Base-by-base conservation (phyloP, 306 rosid genomes). In the Vigna trinervia region DNA sequence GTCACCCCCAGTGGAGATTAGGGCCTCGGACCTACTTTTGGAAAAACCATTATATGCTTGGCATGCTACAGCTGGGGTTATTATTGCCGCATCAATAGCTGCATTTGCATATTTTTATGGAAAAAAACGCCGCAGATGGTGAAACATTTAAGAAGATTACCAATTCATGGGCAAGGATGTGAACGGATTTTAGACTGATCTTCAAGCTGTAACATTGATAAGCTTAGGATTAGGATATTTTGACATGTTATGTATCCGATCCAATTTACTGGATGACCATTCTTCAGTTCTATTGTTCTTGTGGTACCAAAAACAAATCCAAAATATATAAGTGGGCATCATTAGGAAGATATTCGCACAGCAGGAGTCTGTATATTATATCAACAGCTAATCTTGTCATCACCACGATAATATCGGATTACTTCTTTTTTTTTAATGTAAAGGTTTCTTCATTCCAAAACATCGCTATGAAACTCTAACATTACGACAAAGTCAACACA, bases 81-180 rank as follows among this genome's bases (percentile, higher is more conserved):
- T 89, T 82, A 26, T 92, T 78, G 98, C 99, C 14, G 92, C 91
- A 62, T 89, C 99, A 6, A 68, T 95, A 75, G 97, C 99, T 22
- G 96, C 96, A 22, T 81, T 89, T 78, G 94, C 97, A 2, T 92
- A 85, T 76, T 89, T 91, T 86, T 92, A 95, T n/a, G 98, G 96
- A 12, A 88, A 88, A 84, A 86, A 88, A 86, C 99, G 96, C 28
- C 81, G 94, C 52, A 84, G 96, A 80, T 95, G 94, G 99, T 95
- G 89, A 95, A 75, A 69, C 46, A n/a, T 59, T 26, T 61, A 22
- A 51, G 36, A 53, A 51, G 45, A 53, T 52, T 60, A 50, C 45
- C 52, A 20, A 32, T 77, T 82, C 69, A 50, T 52, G 51, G 71
- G 48, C 20, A 51, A 65, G 41, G 86, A 48, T 66, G 54, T 67